phyloP scores from a whole-genome alignment of 805 yeast genomes.

The Starmerella vitae region DNA sequence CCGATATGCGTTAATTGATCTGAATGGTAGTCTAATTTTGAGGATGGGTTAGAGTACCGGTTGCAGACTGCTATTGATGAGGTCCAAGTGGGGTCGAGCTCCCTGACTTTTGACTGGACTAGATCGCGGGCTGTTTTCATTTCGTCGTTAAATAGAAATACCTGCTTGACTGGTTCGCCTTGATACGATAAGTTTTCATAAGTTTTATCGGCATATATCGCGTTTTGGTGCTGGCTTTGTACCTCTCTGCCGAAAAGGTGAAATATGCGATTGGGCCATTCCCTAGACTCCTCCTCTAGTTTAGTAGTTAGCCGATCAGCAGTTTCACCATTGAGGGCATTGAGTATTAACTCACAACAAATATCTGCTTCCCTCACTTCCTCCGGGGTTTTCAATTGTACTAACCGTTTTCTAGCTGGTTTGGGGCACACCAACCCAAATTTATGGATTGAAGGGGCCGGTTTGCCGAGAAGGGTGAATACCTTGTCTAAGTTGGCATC shows the following conservation, averaged over 20 bases:
- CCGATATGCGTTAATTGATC: slow-evolving; percentile 63
- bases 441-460: slow-evolving; percentile 6
- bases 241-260: slow-evolving; percentile 52
- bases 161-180: slow-evolving; percentile 26
- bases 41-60: slow-evolving; percentile 36
- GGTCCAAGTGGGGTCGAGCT: slow-evolving; percentile 35
- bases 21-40: slow-evolving; percentile 60
- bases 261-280: slow-evolving; percentile 37
- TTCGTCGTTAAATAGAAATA: slow-evolving; percentile 30
- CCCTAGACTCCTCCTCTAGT: slow-evolving; percentile 32
- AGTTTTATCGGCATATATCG: slow-evolving; percentile 27
- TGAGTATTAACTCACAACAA: slow-evolving; percentile 39
- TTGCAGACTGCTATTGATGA: slow-evolving; percentile 46
- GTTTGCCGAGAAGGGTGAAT: slow-evolving; percentile 29
- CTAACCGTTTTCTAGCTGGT: no score
- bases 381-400: slow-evolving; percentile 36
- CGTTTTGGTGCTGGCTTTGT: slow-evolving; percentile 41
- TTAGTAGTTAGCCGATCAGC: slow-evolving; percentile 36
- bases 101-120: slow-evolving; percentile 32
- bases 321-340: slow-evolving; percentile 39
- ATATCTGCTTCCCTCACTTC: slow-evolving; percentile 33
- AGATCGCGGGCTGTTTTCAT: slow-evolving; percentile 32
- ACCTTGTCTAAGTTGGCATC: slow-evolving; percentile 39
- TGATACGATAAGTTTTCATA: slow-evolving; percentile 25
- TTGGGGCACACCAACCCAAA: slow-evolving; percentile 7